Evolutionary conservation across 2,329 filamentous ascomycete genomes (phyloP).

Genomic region (Microascus cirrosus): DNA sequence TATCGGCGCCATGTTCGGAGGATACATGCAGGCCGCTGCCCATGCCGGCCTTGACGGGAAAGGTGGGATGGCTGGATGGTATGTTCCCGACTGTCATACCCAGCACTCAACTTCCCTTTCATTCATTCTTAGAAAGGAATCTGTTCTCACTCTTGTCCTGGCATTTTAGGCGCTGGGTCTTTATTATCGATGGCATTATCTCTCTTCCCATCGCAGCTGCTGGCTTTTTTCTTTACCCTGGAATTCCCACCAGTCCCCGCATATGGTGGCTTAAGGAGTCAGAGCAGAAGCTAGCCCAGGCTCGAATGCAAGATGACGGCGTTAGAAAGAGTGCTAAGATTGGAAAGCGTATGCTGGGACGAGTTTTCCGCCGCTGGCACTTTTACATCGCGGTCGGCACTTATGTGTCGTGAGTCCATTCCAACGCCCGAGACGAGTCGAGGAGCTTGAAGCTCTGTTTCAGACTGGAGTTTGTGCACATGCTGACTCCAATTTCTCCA

Average conservation of each 20-base stretch:
- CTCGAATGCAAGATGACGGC: constrained; percentile 14
- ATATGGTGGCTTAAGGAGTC: constrained; percentile 16
- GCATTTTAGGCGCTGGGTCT: constrained; percentile 17
- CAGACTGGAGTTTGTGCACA: not conserved
- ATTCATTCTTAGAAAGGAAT: too few relatives aligned
- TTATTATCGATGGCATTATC: constrained; percentile 23
- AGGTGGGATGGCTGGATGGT: constrained; percentile 34
- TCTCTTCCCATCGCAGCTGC: constrained; percentile 20
- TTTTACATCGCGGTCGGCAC: constrained; percentile 14
- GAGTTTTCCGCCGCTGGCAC: constrained; percentile 15
- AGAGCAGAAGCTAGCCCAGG: constrained; percentile 15
- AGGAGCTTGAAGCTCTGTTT: not conserved
- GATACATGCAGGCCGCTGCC: constrained; percentile 24
- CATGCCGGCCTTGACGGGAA: constrained; percentile 28
- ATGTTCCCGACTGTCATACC: constrained; percentile 6
- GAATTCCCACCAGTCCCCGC: constrained; percentile 14
- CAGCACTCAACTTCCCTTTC: too few relatives aligned
- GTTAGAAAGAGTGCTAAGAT: constrained; percentile 12
- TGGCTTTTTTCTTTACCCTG: constrained; percentile 19
- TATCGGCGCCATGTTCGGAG: constrained; percentile 19
- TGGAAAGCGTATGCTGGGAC: constrained; percentile 13
- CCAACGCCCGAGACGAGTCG: not conserved
- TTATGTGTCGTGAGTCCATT: constrained; percentile 10
- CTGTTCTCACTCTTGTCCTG: too few relatives aligned
- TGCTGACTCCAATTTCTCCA: not conserved